Conservation (phyloP, 2,329 filamentous ascomycete species). For the Dothistroma pini region DNA sequence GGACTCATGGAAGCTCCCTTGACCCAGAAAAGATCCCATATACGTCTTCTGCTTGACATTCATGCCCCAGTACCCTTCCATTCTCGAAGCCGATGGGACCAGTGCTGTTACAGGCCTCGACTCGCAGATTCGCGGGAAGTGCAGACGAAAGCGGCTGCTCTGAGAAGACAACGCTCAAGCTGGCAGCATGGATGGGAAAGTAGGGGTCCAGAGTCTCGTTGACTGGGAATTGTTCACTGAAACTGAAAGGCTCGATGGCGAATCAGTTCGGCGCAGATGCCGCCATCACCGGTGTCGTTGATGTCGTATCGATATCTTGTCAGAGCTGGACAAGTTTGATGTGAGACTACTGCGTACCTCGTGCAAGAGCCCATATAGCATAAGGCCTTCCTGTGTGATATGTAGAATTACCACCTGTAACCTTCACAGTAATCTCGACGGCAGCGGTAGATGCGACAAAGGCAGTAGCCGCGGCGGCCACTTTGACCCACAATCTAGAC, state of each 20-base stretch:
- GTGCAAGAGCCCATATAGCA: constrained; percentile 13
- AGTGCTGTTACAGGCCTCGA: constrained; percentile 31
- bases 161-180: constrained; percentile 21
- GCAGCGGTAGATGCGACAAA: background rate
- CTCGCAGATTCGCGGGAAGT: constrained; percentile 27
- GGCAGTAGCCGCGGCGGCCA: background rate
- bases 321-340: background rate
- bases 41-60: constrained; percentile 41
- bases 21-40: constrained; percentile 36
- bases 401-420: constrained; percentile 20
- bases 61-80: constrained; percentile 50
- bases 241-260: constrained; percentile 68
- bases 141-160: constrained; percentile 25
- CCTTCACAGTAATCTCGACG: constrained; percentile 16
- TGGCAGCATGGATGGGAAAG: constrained; percentile 21
- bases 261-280: constrained; percentile 68
- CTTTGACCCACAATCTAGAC: background rate
- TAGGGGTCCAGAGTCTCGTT: constrained; percentile 14
- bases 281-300: constrained; percentile 64
- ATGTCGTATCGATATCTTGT: constrained; percentile 38
- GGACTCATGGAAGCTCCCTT: constrained; percentile 31
- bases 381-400: constrained; percentile 11
- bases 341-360: background rate
- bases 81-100: constrained; percentile 49
- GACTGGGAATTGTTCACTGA: constrained; percentile 19